A percentile compares a stretch with the other conserved stretches of the same genome.
phyloP scores from a whole-genome alignment of 345 rosid genomes.

The Populus pruinosa region DNA sequence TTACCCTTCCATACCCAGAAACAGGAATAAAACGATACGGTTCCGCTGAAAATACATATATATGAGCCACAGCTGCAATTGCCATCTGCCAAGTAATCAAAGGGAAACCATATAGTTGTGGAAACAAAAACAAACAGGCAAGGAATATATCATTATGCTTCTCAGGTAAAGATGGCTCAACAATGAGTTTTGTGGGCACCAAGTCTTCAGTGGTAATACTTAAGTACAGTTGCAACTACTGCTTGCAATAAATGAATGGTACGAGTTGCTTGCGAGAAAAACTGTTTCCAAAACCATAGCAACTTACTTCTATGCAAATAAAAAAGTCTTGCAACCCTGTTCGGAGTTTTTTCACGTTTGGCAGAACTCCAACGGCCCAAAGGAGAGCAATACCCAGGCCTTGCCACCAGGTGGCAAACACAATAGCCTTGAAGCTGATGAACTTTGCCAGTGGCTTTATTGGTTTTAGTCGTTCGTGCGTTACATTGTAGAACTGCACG shows the following conservation, averaged over 20 bases:
- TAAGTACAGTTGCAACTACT: background rate
- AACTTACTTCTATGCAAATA: slow-evolving; percentile 79
- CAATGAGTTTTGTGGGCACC: background rate
- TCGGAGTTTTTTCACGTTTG: slow-evolving; percentile 49
- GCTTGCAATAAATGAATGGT: background rate
- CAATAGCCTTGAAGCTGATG: slow-evolving; percentile 92
- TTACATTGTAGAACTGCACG: slow-evolving; percentile 76
- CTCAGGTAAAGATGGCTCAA: background rate
- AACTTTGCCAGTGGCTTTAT: slow-evolving; percentile 83
- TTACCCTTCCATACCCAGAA: slow-evolving; percentile 32
- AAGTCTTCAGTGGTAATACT: background rate
- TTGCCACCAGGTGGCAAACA: slow-evolving; percentile 98
- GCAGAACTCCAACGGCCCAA: slow-evolving; percentile 55
- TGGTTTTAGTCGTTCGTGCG: slow-evolving; percentile 66
- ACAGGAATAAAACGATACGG: slow-evolving; percentile 50
- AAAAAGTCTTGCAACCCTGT: slow-evolving; percentile 71
- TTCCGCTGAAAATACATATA: slow-evolving; percentile 64
- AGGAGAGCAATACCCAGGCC: slow-evolving; percentile 73
- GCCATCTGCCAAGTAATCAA: slow-evolving; percentile 56
- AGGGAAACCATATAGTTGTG: background rate
- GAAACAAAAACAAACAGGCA: background rate
- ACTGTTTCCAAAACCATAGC: background rate
- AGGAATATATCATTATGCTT: background rate
- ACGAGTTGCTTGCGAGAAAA: background rate
- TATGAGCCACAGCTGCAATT: slow-evolving; percentile 74